phyloP scores from a whole-genome alignment of 192 early-diverging fungal species.

The Phlyctochytrium planicorne region DNA sequence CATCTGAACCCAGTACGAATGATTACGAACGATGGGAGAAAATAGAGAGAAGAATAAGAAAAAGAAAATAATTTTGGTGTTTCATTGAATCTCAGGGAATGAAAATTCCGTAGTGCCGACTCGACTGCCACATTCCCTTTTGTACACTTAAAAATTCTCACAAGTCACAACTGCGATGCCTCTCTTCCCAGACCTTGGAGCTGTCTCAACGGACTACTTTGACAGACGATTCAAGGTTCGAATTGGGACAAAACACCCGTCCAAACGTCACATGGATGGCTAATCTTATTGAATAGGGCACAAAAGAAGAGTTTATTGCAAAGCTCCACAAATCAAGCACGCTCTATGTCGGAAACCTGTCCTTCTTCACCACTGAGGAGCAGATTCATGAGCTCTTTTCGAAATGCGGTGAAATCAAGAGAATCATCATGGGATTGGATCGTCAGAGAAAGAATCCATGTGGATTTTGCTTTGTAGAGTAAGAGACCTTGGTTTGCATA shows the following conservation, averaged over 20 bases:
- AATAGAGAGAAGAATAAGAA: no score
- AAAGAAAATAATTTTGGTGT: no score
- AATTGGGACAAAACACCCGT: not conserved
- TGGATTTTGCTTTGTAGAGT: constrained; percentile 99
- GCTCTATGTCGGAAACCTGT: constrained; percentile 95
- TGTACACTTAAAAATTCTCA: no score
- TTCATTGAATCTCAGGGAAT: no score
- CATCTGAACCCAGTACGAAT: no score
- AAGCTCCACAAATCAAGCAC: constrained; percentile 60
- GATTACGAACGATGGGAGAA: no score
- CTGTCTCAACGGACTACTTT: constrained; percentile 22
- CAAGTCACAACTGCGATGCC: not conserved
- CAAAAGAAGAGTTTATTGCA: constrained; percentile 20
- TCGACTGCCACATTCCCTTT: no score
- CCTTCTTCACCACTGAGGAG: constrained; percentile 98
- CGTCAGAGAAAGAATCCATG: constrained; percentile 92
- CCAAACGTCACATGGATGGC: not conserved
- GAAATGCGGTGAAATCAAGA: constrained; percentile 95
- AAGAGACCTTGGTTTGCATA: constrained; percentile 30
- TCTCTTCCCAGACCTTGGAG: constrained; percentile 24
- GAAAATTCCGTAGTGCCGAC: no score
- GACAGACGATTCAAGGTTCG: constrained; percentile 23
- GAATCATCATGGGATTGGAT: constrained; percentile 98
- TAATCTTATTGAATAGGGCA: constrained; percentile 22
- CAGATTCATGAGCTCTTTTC: constrained; percentile 96